Base-by-base conservation (phyloP, 164 flowering plant species). In the Nelumbo lutea region DNA sequence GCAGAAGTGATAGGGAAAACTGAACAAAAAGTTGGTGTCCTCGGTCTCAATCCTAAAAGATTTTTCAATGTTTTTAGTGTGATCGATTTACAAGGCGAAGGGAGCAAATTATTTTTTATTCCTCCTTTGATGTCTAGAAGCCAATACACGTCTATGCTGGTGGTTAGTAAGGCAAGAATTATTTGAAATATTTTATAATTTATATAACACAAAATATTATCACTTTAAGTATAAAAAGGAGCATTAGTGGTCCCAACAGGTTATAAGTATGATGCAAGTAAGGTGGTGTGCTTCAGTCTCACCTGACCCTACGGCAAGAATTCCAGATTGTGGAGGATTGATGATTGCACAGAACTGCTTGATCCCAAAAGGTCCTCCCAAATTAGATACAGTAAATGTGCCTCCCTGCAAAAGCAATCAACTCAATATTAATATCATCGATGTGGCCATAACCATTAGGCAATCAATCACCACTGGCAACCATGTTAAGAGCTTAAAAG, bases 261-360 rank as follows among this genome's bases (percentile, higher is more conserved):
- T 2, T 15, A 60, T 41, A 56, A 56, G 41, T 43, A 13, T 45
- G 5, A 4, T n/a, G 59, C 43, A 1, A 9, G 8, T 2, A 45
- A 39, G 5, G 9, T 39, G 51, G 4, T 11, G 55, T 11, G 46
- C 41, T 60, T 47, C 43, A n/a, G 66, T 50, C 78, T 75, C 82
- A 96, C 99, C 97, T 61, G 99, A 86, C 1, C 99, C 99, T 75
- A 96, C 85, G n/a, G 99, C 98, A 59, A 96, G 90, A 80, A 96
- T 93, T 79, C 89, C 97, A 11, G 99, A 64, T 58, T 96, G 99
- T 42, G 99, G 98, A 73, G 98, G 97, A 76, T 88, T 89, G 39
- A 93, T 83, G 70, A 93, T 89, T 67, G 94, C 97, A 74, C 98
- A 91, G 65, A 93, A 93, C 72, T 90, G 97, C 76, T 91, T 91